phyloP scores from a whole-genome alignment of 2,329 filamentous ascomycete genomes.

The Pezicula radicicola region DNA sequence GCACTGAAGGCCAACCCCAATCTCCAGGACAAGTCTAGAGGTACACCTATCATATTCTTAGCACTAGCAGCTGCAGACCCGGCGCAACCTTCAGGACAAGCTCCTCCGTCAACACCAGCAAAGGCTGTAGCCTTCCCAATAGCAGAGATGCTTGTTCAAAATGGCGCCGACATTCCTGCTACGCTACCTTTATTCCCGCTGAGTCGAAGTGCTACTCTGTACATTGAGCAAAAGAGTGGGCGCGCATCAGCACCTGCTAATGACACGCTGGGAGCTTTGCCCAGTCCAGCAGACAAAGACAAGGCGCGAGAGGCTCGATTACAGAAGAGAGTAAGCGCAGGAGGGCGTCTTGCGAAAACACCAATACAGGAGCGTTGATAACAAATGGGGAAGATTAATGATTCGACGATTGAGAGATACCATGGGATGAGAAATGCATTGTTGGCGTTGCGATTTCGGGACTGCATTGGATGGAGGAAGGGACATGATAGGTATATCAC shows the following conservation, averaged over 20 bases:
- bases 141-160: constrained; percentile 88
- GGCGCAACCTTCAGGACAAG: constrained; percentile 61
- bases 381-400: constrained; percentile 14
- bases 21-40: constrained; percentile 77
- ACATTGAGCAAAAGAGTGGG: constrained; percentile 75
- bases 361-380: constrained; percentile 27
- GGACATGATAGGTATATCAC: background rate
- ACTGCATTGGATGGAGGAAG: constrained; percentile 1
- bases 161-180: constrained; percentile 82
- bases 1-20: constrained; percentile 87
- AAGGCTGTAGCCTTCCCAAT: constrained; percentile 75
- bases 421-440: constrained; percentile 23
- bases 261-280: constrained; percentile 62
- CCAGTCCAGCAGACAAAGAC: constrained; percentile 46
- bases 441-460: constrained; percentile 23
- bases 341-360: constrained; percentile 60
- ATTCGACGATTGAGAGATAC: constrained; percentile 27
- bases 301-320: constrained; percentile 66
- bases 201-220: constrained; percentile 74
- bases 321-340: constrained; percentile 77
- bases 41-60: constrained; percentile 85
- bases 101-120: constrained; percentile 36
- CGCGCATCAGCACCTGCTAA: constrained; percentile 33
- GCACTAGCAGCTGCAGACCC: constrained; percentile 92
- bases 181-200: constrained; percentile 79